phyloP scores from a whole-genome alignment of 2,329 filamentous ascomycete genomes.

The Fusarium udum region DNA sequence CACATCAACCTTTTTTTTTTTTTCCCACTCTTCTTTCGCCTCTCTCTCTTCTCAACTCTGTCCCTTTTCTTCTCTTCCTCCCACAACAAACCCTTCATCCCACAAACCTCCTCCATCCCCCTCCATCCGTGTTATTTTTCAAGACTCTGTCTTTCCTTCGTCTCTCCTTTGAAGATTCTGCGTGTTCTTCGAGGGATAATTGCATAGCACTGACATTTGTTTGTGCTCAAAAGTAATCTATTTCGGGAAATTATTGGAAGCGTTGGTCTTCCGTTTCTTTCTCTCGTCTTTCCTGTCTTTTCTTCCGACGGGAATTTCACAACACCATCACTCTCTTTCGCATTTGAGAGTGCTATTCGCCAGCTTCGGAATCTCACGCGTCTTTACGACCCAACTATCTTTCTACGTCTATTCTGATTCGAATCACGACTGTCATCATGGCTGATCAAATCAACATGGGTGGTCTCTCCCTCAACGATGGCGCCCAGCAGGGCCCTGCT shows the following conservation, averaged over 20 bases:
- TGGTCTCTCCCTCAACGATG: conserved; percentile 71
- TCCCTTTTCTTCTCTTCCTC: conserved; percentile 48
- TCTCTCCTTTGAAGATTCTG: conserved; percentile 60
- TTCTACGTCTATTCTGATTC: conserved; percentile 32
- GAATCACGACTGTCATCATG: conserved; percentile 64
- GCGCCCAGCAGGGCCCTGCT: conserved; percentile 43
- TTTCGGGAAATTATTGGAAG: conserved; percentile 47
- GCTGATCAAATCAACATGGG: conserved; percentile 87
- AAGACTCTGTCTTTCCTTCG: conserved; percentile 53
- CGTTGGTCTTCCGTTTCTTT: conserved; percentile 49
- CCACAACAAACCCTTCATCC: conserved; percentile 47
- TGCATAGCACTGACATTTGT: conserved; percentile 46
- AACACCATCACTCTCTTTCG: conserved; percentile 38
- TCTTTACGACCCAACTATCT: conserved; percentile 35
- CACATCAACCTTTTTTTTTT: conserved; percentile 50
- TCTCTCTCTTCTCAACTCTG: conserved; percentile 45
- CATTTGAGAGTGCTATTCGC: conserved; percentile 42
- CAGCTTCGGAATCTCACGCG: conserved; percentile 30
- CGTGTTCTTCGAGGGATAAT: conserved; percentile 54
- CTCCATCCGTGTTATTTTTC: conserved; percentile 45
- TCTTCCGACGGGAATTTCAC: conserved; percentile 44
- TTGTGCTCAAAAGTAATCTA: conserved; percentile 47
- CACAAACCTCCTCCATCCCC: conserved; percentile 45
- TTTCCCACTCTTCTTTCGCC: conserved; percentile 49
- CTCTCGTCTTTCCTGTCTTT: conserved; percentile 45